phyloP scores from a whole-genome alignment of 441 rosid genomes.

The Pelargonium cotyledonis region DNA sequence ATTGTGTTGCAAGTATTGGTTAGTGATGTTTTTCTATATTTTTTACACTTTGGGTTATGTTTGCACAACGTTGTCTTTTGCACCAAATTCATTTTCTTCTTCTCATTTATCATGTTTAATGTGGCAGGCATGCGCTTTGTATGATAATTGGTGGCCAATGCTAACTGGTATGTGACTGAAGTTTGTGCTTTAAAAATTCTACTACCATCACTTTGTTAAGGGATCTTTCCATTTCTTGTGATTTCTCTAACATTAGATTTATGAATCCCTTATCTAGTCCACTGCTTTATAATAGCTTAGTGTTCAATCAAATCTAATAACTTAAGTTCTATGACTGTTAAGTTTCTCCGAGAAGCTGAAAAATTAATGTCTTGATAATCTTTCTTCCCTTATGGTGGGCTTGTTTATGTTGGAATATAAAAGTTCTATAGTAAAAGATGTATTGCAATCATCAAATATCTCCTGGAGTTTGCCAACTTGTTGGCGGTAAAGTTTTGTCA shows the following conservation, averaged over 20 bases:
- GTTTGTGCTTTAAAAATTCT: background rate
- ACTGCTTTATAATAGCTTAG: background rate
- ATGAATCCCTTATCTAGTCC: background rate
- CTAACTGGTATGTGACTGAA: conserved; percentile 49
- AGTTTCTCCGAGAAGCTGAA: background rate
- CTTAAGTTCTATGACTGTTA: background rate
- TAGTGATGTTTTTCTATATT: conserved; percentile 13
- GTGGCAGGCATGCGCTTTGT: conserved; percentile 87
- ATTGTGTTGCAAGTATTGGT: conserved; percentile 90
- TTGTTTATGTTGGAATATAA: too few species aligned
- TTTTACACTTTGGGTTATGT: background rate
- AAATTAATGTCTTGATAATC: too few species aligned
- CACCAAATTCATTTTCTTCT: background rate
- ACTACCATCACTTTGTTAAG: background rate
- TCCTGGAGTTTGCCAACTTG: too few species aligned
- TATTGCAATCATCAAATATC: too few species aligned
- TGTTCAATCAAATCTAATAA: background rate
- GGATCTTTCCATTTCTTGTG: background rate
- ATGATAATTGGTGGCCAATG: conserved; percentile 99
- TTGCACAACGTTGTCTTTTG: conserved; percentile 5
- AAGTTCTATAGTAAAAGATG: too few species aligned
- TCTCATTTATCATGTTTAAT: conserved; percentile 15
- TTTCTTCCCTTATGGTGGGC: too few species aligned
- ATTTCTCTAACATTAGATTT: background rate
- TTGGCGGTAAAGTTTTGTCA: too few species aligned